A percentile compares a stretch with the other conserved stretches of the same genome.
Evolutionary conservation across 257 asterid species (phyloP).

Genomic region (Rehmannia glutinosa): DNA sequence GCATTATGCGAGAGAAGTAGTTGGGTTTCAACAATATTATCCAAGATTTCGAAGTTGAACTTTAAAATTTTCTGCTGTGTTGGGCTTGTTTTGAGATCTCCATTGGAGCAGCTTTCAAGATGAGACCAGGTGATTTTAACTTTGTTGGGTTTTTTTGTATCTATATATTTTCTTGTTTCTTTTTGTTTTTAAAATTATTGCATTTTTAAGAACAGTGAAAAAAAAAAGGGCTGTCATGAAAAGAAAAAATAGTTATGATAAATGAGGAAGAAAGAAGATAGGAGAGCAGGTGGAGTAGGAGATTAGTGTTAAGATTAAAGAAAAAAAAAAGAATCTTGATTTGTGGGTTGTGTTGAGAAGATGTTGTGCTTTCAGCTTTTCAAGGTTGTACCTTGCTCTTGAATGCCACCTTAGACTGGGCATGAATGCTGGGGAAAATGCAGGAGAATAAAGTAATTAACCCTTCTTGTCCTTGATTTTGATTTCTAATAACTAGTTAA

Average conservation of each 20-base stretch:
- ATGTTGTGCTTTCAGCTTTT: conserved; percentile 10
- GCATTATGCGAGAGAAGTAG: conserved; percentile 14
- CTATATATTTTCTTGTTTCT: background rate
- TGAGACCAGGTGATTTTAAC: conserved; percentile 69
- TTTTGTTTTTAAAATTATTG: background rate
- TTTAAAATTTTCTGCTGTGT: conserved; percentile 19
- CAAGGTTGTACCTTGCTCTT: conserved; percentile 20
- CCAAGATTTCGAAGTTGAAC: conserved; percentile 18
- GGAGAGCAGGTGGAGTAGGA: no score
- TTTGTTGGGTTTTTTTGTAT: background rate
- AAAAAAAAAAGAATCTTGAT: background rate
- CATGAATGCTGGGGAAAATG: background rate
- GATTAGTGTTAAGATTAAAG: background rate
- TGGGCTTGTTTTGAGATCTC: conserved; percentile 13
- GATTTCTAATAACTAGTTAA: no score
- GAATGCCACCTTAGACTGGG: conserved; percentile 6
- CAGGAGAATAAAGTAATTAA: no score
- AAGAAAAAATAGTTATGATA: no score
- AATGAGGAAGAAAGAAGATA: no score
- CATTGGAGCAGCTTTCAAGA: conserved; percentile 29
- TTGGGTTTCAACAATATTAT: conserved; percentile 30
- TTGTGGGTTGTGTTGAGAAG: background rate
- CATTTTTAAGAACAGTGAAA: no score
- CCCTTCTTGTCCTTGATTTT: no score
- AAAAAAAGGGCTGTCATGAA: no score